Base-by-base conservation (phyloP, 108 stramenopile species). In the Fistulifera solaris region DNA sequence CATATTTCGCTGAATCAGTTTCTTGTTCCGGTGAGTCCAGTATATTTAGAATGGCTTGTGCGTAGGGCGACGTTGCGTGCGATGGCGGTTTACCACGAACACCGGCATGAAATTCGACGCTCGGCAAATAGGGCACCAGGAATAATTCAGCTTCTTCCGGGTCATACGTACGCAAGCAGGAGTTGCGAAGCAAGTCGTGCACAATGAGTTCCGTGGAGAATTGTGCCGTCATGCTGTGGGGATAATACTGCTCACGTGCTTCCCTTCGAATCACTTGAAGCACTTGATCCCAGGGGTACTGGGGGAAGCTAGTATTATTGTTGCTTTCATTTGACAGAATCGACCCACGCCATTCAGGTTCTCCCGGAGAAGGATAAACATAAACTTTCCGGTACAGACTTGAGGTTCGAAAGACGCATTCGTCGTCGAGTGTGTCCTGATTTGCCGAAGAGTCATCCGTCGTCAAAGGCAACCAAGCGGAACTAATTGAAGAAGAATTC, bases 61-160 rank as follows among this genome's bases (percentile, higher is more conserved):
- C 66, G 27, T 67, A 72, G 3, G 41, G 48, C 0, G 56, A 54
- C 3, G 23, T n/a, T 12, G 50, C 25, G 5, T 46, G 17, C 19
- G 19, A 21, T 3, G 31, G 31, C 31, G 31, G 31, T 35, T 35
- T 35, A 14, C 70, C 70, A 6, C n/a, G 22, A 16, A n/a, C 22
- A 5, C 44, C 44, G 17, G 17, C 21, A 22, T 46, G 44, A 28
- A 63, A 61, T 25, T 42, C 65, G 16, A 66, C 66, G 3, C 56
- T 43, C 0, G 65, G 65, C 44, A 72, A 48, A 40, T 67, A 72
- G 6, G 71, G 71, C 35, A 72, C 71, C 39, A 54, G 67, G 27
- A 72, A 72, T 6, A 72, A 27, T 0, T 50, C 46, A 1, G 71
- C 71, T 21, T 41, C 56, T 19, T 52, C 62, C 10, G 71, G 71